These are phyloP conservation scores for Trichoderma asperellum DNA, from an alignment of 2,329 filamentous ascomycete genomes.

Conservation along the genomic window DNA sequence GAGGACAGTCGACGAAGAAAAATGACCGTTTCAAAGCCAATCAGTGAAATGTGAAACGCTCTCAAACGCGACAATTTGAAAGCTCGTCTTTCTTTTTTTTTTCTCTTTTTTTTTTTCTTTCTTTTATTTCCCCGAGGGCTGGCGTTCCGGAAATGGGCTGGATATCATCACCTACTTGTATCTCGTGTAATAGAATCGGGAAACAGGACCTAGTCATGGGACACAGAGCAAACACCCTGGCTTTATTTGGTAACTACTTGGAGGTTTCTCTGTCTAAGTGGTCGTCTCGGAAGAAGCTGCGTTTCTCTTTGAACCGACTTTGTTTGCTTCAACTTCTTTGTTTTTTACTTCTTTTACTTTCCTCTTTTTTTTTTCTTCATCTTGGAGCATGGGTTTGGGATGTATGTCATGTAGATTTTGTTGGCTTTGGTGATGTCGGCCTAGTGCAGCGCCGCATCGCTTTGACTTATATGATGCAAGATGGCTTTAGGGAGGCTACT, in stretches of 20 bases:
- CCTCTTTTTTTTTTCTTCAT: background rate
- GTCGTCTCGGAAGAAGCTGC: background rate
- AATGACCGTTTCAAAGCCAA: background rate
- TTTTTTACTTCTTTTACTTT: background rate
- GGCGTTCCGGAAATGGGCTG: slow-evolving; percentile 27
- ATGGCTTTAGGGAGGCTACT: background rate
- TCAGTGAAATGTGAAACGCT: background rate
- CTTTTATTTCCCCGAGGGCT: background rate
- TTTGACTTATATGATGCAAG: slow-evolving; percentile 16
- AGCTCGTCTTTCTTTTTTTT: background rate
- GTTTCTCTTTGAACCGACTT: background rate
- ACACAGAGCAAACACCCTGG: background rate
- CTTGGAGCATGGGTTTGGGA: slow-evolving; percentile 8
- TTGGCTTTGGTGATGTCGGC: slow-evolving; percentile 22
- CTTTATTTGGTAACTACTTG: background rate
- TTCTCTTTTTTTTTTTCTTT: background rate
- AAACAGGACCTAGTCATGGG: background rate
- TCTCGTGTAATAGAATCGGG: background rate
- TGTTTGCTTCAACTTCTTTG: background rate
- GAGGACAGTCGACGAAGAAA: background rate
- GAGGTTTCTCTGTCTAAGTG: background rate
- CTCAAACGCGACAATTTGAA: background rate
- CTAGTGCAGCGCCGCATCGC: slow-evolving; percentile 24
- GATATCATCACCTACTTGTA: slow-evolving; percentile 9
- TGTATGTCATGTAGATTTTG: slow-evolving; percentile 23